Base-by-base conservation (phyloP, 768 basidiomycete genomes). In the Coprinellus aureogranulatus region DNA sequence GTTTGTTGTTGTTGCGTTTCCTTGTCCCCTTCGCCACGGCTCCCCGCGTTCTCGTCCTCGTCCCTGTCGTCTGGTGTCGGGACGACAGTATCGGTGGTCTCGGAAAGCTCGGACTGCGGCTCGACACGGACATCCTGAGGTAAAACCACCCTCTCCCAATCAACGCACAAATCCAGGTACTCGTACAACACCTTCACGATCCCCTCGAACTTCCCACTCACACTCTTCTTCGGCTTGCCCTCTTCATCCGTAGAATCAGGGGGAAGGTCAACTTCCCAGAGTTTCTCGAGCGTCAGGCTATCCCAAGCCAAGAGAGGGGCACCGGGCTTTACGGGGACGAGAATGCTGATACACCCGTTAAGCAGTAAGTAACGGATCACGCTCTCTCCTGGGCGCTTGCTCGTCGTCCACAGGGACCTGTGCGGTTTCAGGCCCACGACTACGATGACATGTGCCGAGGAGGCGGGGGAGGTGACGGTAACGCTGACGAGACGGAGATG, bases 251-350 rank as follows among this genome's bases (percentile, higher is more conserved):
- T 14, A 34, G 34, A 34, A 14, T 72, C 73, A 14, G 61, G 61
- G 6, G 81, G 79, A 14, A 83, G 64, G 20, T 71, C 65, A 26
- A 85, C 69, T 58, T 78, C 71, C 83, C 85, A 86, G 14, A 88
- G 64, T 53, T 82, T 69, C 61, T 81, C 80, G 26, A 87, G 71
- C 27, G 85, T 86, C 57, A 85, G 69, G 22, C 75, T 72, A 64
- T 86, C 84, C 86, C 86, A 88, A 9, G 83, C 82, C 25, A 85
- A 62, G 37, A 88, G 75, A n/a, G 85, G 86, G 39, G 81, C 81
- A 27, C 85, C 85, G 9, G 77, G 60, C 67, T 81, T 83, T 42
- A 78, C 84, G 5, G 85, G 85, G 1, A 86, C 69, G 8, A 86
- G 81, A 37, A 87, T 67, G 4, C 82, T 77, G 0, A 85, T 83